phyloP scores from a whole-genome alignment of 2,329 filamentous ascomycete genomes.

The Atkinsonella hypoxylon region DNA sequence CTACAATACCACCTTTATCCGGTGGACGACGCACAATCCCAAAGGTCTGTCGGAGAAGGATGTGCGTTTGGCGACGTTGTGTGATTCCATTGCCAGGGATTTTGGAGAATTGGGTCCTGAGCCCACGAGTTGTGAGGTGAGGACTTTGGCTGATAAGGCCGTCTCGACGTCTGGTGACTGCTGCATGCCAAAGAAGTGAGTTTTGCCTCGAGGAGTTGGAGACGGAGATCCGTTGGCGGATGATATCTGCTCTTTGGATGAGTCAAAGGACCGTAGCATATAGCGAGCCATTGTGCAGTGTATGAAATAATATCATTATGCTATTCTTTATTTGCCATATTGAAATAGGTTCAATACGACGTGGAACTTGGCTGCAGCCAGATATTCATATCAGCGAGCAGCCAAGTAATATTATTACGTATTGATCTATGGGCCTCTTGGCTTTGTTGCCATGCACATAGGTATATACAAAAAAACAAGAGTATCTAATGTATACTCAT shows the following conservation, averaged over 20 bases:
- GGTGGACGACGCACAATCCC: constrained; percentile 63
- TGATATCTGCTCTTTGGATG: background rate
- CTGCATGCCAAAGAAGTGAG: constrained; percentile 33
- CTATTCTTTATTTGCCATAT: too few species aligned
- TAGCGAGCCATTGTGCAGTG: background rate
- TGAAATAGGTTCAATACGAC: too few species aligned
- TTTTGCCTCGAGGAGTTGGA: background rate
- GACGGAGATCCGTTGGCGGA: too few species aligned
- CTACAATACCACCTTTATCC: constrained; percentile 58
- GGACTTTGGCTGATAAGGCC: constrained; percentile 34
- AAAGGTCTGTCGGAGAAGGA: constrained; percentile 54
- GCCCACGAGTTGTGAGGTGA: constrained; percentile 23
- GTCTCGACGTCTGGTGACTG: constrained; percentile 38
- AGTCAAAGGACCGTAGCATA: background rate
- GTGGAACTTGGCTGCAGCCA: too few species aligned
- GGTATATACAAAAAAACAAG: constrained; percentile 13
- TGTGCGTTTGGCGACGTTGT: constrained; percentile 47
- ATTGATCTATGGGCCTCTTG: constrained; percentile 5
- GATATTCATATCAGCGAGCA: background rate
- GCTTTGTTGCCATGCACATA: constrained; percentile 2
- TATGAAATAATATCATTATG: background rate
- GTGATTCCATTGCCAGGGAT: constrained; percentile 45
- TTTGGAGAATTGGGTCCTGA: constrained; percentile 40
- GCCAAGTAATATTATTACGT: constrained; percentile 5
- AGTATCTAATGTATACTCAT: constrained; percentile 15